These are phyloP conservation scores for Plasmodium berghei DNA, from an alignment of 169 alveolate genomes.

Conservation along the genomic window DNA sequence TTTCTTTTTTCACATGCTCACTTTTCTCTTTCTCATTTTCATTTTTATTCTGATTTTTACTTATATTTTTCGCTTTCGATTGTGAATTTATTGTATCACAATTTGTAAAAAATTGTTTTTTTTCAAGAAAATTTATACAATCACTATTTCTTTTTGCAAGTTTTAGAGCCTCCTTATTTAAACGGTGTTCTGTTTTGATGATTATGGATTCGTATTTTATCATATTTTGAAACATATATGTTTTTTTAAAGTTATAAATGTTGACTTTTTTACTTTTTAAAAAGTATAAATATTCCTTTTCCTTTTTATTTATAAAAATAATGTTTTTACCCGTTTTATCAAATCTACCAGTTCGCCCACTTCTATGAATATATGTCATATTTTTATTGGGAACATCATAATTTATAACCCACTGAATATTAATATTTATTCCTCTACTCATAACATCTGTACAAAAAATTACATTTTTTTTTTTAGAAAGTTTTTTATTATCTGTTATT, in stretches of 20 bases:
- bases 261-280: conserved; percentile 62
- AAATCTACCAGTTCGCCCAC: conserved; percentile 73
- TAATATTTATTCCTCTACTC: conserved; percentile 67
- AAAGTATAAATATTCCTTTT: conserved; percentile 56
- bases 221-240: conserved; percentile 30
- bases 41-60: not conserved
- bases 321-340: conserved; percentile 56
- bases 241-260: conserved; percentile 43
- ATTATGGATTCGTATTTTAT: conserved; percentile 18
- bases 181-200: conserved; percentile 3
- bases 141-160: not conserved
- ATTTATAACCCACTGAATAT: conserved; percentile 60
- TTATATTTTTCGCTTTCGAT: not conserved
- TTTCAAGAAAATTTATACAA: not conserved
- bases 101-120: not conserved
- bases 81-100: not conserved
- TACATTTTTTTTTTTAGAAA: conserved; percentile 7
- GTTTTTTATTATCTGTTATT: conserved; percentile 22
- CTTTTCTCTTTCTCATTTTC: not conserved
- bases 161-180: conserved; percentile 22
- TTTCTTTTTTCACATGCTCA: not conserved
- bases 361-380: conserved; percentile 67
- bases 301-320: conserved; percentile 46
- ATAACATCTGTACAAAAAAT: conserved; percentile 67
- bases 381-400: conserved; percentile 69